phyloP scores from a whole-genome alignment of 2,329 filamentous ascomycete genomes.

The Ophiocordyceps camponoti-saundersi region DNA sequence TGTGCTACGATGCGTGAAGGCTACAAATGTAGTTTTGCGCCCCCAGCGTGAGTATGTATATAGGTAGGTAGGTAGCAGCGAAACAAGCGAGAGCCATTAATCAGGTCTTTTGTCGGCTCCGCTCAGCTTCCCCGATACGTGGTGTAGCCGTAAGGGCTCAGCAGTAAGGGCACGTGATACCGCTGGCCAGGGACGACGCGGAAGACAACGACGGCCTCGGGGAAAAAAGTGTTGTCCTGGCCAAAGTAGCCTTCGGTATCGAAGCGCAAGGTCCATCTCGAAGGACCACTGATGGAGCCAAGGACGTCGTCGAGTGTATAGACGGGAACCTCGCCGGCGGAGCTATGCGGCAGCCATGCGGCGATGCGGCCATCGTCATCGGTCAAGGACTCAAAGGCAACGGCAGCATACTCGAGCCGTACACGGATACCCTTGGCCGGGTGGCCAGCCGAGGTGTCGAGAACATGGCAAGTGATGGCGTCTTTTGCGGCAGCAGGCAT shows the following conservation, averaged over 20 bases:
- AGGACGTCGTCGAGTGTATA: conserved; percentile 42
- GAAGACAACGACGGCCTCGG: conserved; percentile 38
- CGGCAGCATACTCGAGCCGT: conserved; percentile 35
- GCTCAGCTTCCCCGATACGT: conserved; percentile 61
- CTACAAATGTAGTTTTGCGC: not conserved
- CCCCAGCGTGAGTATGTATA: not conserved
- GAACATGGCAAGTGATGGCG: conserved; percentile 73
- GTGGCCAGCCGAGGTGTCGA: conserved; percentile 61
- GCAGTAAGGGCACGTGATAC: conserved; percentile 63
- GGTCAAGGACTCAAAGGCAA: conserved; percentile 47
- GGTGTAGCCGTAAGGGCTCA: conserved; percentile 67
- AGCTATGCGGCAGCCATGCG: conserved; percentile 41
- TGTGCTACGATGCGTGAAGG: conserved; percentile 4
- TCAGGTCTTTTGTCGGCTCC: not conserved
- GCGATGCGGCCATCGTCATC: conserved; percentile 63
- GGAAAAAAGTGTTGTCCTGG: conserved; percentile 42
- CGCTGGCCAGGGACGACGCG: conserved; percentile 40
- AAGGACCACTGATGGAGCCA: conserved; percentile 22
- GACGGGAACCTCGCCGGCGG: conserved; percentile 37
- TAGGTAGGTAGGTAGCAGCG: not conserved
- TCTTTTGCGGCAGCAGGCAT: conserved; percentile 22
- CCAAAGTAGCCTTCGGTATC: conserved; percentile 59
- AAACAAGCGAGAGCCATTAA: not conserved
- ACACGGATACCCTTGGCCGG: conserved; percentile 53
- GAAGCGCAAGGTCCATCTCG: conserved; percentile 54